Evolutionary conservation across 2,329 filamentous ascomycete species (phyloP), one percentile per base, ranked within the genome.

Genomic region (Colletotrichum theobromicola): DNA sequence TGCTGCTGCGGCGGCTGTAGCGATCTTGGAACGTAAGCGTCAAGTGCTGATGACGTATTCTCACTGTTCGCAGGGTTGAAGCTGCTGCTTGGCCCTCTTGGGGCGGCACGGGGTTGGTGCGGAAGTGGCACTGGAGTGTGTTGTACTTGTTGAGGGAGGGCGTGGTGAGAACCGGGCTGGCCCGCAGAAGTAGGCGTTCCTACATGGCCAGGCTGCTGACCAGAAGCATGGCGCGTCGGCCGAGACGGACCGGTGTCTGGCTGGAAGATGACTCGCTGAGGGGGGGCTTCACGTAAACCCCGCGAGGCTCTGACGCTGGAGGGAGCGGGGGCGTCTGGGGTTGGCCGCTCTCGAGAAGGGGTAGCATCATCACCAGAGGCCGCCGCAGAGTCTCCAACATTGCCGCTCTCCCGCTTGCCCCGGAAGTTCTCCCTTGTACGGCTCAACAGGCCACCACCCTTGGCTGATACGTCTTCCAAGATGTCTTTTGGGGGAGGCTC

Each of bases 401-500:
- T 42, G 61, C 70, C 70, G 26, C 73, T 75, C 21, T 76, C 64
- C 92, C 90, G 77, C 83, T 87, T 85, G 79, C 85, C 82, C 81
- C 87, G 83, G 82, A 91, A 97, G 84, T 95, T 97, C 78, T 96
- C 94, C 21, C 94, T 81, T 1, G 94, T 97, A 66, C 95, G 91
- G 13, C 90, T 93, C 79, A 97, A 87, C n/a, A 98, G 88, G 42
- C 93, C 90, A 21, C 94, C 94, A 64, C 95, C 94, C 83, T 96
- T 97, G 9, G 95, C 95, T 9, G 95, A 96, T 16, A 95, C 94
- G 57, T 95, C 92, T 83, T 98, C 95, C 37, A 98, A 87, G 62
- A 98, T 97, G 79, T 97, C 94, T 78, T 94, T 95, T 7, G 95
- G 95, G 18, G 95, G 95, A 0, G 95, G 95, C 76, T 95, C 94